Base-by-base conservation (phyloP, 2,329 filamentous ascomycete genomes). In the Leptoxyphium fumago region DNA sequence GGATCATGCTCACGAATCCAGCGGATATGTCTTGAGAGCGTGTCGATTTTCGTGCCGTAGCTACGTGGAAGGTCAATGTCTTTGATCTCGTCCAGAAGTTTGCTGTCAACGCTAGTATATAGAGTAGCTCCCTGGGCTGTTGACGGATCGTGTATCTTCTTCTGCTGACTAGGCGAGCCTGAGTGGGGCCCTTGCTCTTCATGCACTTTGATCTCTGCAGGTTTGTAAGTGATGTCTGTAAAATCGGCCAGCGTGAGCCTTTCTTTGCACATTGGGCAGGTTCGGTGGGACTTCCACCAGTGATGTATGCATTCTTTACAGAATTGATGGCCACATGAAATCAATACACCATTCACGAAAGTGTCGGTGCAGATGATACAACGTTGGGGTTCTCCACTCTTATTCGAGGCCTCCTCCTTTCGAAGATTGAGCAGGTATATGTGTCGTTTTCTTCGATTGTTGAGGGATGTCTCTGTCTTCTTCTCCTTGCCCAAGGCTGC, bases 31-130 rank as follows among this genome's bases (percentile, higher is more conserved):
- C 85, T 75, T 26, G 64, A 63, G 10, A 70, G 60, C 41, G 67
- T 93, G 59, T 95, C 87, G 14, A 96, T 80, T 62, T 96, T 98
- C 0, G 84, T 93, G 1, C 86, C 87, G 55, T 84, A 95, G 0
- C 82, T 87, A 34, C 47, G 43, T 2, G 58, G 57, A 1, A 96
- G 69, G 41, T 91, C 78, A 45, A 94, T 79, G 44, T 80, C 77
- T 55, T 87, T 84, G 58, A 98, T 94, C 56, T 89, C 78, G 14
- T 75, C 75, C 42, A 94, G 69, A 44, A 82, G 80, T 1, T 75
- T 72, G 0, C 75, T 71, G 52, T 77, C 81, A 46, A 95, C 84
- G 46, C 82, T 75, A 0, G 80, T 77, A 61, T 95, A 96, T 29
- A 96, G 91, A 52, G 43, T 62, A 50, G 40, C 46, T 3, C 41